Evolutionary conservation across 177 flowering plant genomes (phyloP).

Genomic region (Vitis hybrid): DNA sequence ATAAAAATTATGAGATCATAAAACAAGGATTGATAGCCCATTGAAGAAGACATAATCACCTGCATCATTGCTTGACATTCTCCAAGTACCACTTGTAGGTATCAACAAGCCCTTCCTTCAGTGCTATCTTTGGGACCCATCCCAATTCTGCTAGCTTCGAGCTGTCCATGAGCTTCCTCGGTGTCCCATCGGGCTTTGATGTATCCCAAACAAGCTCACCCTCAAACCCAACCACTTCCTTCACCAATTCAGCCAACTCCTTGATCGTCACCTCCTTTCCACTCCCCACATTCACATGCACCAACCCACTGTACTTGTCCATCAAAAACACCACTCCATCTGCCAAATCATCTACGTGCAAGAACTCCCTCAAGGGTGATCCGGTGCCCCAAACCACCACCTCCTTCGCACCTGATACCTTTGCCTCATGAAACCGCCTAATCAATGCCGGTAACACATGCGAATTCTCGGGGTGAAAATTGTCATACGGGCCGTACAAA

Average conservation of each 20-base stretch:
- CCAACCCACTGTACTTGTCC: conserved; percentile 78
- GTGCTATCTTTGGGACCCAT: conserved; percentile 77
- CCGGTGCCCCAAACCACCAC: conserved; percentile 98
- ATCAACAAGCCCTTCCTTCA: conserved; percentile 73
- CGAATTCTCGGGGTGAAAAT: conserved; percentile 88
- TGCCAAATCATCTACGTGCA: conserved; percentile 95
- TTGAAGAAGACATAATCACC: conserved; percentile 18
- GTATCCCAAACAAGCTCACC: conserved; percentile 89
- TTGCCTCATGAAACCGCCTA: conserved; percentile 90
- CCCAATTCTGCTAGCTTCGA: conserved; percentile 71
- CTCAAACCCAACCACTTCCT: conserved; percentile 84
- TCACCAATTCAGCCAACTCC: conserved; percentile 86
- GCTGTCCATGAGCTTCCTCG: conserved; percentile 95
- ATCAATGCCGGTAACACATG: conserved; percentile 91
- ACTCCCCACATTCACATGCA: conserved; percentile 91
- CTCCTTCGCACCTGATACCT: conserved; percentile 55
- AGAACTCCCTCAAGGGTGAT: conserved; percentile 80
- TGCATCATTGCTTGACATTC: conserved; percentile 51
- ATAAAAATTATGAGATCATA: not conserved
- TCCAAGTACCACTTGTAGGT: conserved; percentile 92
- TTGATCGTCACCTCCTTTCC: conserved; percentile 86
- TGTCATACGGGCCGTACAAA: conserved; percentile 82
- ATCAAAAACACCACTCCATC: conserved; percentile 81
- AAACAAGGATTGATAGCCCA: conserved; percentile 4
- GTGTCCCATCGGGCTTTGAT: conserved; percentile 92